phyloP scores from a whole-genome alignment of 148 eudicot genomes.

The Amaranthus palmeri region DNA sequence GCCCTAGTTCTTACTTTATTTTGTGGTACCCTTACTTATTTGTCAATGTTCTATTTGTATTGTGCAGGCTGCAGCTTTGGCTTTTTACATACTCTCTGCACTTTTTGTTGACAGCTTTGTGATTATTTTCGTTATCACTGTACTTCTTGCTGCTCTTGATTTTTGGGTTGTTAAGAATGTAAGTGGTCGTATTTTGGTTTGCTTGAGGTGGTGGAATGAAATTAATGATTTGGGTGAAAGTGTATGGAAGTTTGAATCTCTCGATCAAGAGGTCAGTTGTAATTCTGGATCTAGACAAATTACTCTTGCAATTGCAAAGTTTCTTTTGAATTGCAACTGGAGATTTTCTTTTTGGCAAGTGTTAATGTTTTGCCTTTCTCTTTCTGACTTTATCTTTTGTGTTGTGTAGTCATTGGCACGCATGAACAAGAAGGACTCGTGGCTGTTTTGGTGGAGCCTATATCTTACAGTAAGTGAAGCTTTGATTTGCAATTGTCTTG shows the following conservation, averaged over 20 bases:
- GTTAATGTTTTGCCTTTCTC: neutral
- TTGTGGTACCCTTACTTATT: neutral
- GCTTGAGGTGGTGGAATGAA: slow-evolving; percentile 99
- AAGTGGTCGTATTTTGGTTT: slow-evolving; percentile 93
- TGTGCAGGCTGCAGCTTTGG: slow-evolving; percentile 85
- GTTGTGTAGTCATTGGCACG: slow-evolving; percentile 76
- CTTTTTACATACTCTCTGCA: slow-evolving; percentile 89
- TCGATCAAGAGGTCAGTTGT: slow-evolving; percentile 84
- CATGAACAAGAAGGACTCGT: slow-evolving; percentile 96
- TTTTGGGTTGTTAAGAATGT: slow-evolving; percentile 99
- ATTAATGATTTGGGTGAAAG: slow-evolving; percentile 85
- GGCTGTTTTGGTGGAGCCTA: slow-evolving; percentile 98
- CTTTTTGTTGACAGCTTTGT: slow-evolving; percentile 78
- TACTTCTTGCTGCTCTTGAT: slow-evolving; percentile 86
- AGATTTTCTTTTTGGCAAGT: neutral
- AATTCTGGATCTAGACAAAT: neutral
- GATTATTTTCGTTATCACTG: slow-evolving; percentile 89
- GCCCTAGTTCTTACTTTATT: neutral
- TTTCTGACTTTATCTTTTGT: slow-evolving; percentile 10
- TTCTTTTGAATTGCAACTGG: neutral
- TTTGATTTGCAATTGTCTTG: neutral
- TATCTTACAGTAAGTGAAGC: slow-evolving; percentile 69
- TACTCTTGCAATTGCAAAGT: neutral
- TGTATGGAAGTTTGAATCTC: slow-evolving; percentile 96
- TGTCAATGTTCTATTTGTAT: slow-evolving; percentile 10